Evolutionary conservation across 495 filamentous ascomycete species (phyloP).

Genomic region (Xylaria longipes): DNA sequence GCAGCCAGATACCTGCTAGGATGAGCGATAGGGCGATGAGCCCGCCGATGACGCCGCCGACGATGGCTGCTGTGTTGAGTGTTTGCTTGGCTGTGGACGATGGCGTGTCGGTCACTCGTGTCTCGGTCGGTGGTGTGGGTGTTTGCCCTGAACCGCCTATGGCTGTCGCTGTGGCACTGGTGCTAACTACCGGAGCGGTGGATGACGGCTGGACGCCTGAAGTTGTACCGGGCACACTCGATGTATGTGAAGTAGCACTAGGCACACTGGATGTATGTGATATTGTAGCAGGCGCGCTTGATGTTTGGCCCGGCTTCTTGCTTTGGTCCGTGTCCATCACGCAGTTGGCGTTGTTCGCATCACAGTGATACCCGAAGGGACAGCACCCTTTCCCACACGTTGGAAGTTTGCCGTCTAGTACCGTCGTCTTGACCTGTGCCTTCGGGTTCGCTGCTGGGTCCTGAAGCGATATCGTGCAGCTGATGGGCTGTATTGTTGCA

Average conservation of each 20-base stretch:
- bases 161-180: slow-evolving; percentile 19
- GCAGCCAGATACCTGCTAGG: slow-evolving; percentile 27
- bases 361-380: slow-evolving; percentile 81
- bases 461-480: slow-evolving; percentile 71
- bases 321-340: slow-evolving; percentile 48
- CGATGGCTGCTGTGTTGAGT: slow-evolving; percentile 37
- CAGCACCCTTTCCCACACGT: slow-evolving; percentile 66
- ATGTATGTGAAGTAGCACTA: slow-evolving; percentile 34
- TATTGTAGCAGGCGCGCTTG: slow-evolving; percentile 33
- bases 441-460: slow-evolving; percentile 67
- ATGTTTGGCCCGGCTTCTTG: slow-evolving; percentile 38
- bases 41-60: slow-evolving; percentile 40
- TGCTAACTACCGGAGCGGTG: slow-evolving; percentile 7
- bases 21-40: slow-evolving; percentile 36
- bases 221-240: slow-evolving; percentile 28
- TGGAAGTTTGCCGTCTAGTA: slow-evolving; percentile 59
- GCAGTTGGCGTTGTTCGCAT: slow-evolving; percentile 45
- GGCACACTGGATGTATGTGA: slow-evolving; percentile 32
- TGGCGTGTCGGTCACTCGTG: slow-evolving; percentile 26
- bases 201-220: slow-evolving; percentile 35
- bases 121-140: slow-evolving; percentile 20
- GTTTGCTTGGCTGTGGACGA: slow-evolving; percentile 24
- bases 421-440: slow-evolving; percentile 72
- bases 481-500: slow-evolving; percentile 68
- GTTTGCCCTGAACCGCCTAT: slow-evolving; percentile 25